These are phyloP conservation scores for Hymenoscyphus repandus DNA, from an alignment of 2,329 filamentous ascomycete species.

Conservation along the genomic window DNA sequence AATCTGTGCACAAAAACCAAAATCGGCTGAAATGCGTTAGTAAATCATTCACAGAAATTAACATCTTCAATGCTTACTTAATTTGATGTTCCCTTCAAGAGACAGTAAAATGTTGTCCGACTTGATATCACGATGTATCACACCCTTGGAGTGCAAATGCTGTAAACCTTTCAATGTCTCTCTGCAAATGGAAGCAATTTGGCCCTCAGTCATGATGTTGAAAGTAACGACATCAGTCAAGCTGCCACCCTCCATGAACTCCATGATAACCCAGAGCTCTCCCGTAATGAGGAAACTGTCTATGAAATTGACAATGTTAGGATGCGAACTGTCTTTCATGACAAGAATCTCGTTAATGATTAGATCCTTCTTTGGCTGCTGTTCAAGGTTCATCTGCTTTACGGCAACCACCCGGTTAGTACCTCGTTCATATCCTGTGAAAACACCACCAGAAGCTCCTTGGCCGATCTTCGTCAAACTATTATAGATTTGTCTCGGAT, in stretches of 20 bases:
- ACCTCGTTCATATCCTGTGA: constrained; percentile 78
- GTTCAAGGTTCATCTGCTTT: constrained; percentile 99
- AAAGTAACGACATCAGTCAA: constrained; percentile 98
- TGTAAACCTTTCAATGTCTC: constrained; percentile 90
- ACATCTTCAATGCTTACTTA: constrained; percentile 59
- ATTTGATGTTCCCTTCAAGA: constrained; percentile 91
- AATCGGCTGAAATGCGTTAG: constrained; percentile 62
- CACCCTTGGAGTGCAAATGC: constrained; percentile 93
- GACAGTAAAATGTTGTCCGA: constrained; percentile 96
- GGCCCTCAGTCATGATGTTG: constrained; percentile 97
- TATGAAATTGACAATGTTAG: constrained; percentile 99
- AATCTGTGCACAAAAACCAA: constrained; percentile 97
- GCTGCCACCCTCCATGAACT: constrained; percentile 98
- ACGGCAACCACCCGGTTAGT: constrained; percentile 90
- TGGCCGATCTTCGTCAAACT: constrained; percentile 94
- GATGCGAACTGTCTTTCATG: constrained; percentile 98
- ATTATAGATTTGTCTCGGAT: constrained; percentile 82
- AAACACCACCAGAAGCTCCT: constrained; percentile 93
- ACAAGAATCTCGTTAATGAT: constrained; percentile 99
- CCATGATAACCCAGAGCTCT: constrained; percentile 98
- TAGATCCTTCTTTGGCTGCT: constrained; percentile 97
- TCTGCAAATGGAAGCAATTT: constrained; percentile 91
- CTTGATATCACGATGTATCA: constrained; percentile 98
- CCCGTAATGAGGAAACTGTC: constrained; percentile 88
- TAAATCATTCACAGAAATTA: neutral